phyloP scores from a whole-genome alignment of 1,284 basidiomycete species.

The Ceratorhiza oryzae-sativae region DNA sequence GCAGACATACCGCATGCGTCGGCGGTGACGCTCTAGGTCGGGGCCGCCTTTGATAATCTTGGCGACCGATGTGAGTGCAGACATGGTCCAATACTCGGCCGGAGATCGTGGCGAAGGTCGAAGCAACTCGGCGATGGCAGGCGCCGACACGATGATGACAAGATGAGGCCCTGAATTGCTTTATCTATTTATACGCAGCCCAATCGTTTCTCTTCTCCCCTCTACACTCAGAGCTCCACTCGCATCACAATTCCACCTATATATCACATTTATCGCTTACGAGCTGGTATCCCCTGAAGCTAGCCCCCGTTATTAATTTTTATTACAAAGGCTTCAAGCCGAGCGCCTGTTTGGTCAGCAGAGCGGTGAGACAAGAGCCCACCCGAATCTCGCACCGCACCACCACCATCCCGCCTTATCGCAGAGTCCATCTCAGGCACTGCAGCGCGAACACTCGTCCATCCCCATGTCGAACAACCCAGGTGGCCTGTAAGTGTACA shows the following conservation, averaged over 20 bases:
- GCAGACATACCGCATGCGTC: slow-evolving; percentile 24
- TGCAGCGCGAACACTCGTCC: not conserved
- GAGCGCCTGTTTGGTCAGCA: slow-evolving; percentile 38
- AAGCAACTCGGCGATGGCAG: not conserved
- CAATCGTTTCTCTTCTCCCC: not conserved
- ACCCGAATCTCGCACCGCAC: slow-evolving; percentile 18
- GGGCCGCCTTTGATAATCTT: slow-evolving; percentile 20
- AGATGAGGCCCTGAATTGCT: slow-evolving; percentile 5
- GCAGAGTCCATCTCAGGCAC: slow-evolving; percentile 1
- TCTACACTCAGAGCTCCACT: too few species aligned
- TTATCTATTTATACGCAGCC: slow-evolving; percentile 6
- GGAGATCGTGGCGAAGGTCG: not conserved
- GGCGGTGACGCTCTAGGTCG: slow-evolving; percentile 19
- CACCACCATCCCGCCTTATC: slow-evolving; percentile 14
- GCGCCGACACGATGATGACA: slow-evolving; percentile 7
- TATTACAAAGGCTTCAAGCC: slow-evolving; percentile 6
- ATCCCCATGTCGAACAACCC: slow-evolving; percentile 35
- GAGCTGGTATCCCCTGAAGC: not conserved
- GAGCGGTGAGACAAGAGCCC: not conserved
- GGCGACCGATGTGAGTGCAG: slow-evolving; percentile 7
- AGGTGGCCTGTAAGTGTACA: slow-evolving; percentile 29
- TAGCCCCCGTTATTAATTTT: not conserved
- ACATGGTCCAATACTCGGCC: not conserved
- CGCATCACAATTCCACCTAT: not conserved
- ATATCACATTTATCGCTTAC: not conserved